These are phyloP conservation scores for Yamadazyma diddensiae DNA, from an alignment of 1,139 yeast genomes.

Conservation along the genomic window DNA sequence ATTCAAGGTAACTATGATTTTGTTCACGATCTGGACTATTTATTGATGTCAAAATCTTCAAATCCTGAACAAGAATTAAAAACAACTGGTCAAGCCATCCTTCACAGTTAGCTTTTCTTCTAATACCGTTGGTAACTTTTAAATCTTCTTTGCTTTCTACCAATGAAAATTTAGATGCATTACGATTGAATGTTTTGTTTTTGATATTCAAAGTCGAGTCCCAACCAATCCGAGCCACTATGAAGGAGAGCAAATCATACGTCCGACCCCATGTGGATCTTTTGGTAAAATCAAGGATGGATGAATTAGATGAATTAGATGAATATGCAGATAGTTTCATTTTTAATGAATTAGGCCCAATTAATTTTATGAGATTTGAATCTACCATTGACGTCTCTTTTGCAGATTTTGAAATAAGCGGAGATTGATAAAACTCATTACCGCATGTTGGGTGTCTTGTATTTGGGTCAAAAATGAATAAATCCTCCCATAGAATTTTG, in stretches of 20 bases:
- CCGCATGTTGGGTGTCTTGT: constrained; percentile 39
- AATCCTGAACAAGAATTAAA: constrained; percentile 36
- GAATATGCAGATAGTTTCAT: constrained; percentile 32
- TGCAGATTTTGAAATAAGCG: constrained; percentile 31
- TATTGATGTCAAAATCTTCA: constrained; percentile 29
- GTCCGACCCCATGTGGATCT: constrained; percentile 45
- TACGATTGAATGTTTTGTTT: constrained; percentile 13
- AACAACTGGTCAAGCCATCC: constrained; percentile 42
- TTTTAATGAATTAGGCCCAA: constrained; percentile 29
- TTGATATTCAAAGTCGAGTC: constrained; percentile 28
- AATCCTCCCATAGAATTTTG: constrained; percentile 31
- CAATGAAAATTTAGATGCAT: neutral
- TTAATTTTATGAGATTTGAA: constrained; percentile 25
- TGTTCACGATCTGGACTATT: constrained; percentile 24
- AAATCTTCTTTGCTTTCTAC: constrained; percentile 1
- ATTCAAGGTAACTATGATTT: constrained; percentile 41
- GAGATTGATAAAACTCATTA: constrained; percentile 34
- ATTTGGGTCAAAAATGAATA: constrained; percentile 28
- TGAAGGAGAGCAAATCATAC: constrained; percentile 36
- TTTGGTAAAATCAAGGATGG: constrained; percentile 32
- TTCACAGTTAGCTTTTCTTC: constrained; percentile 21
- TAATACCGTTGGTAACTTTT: constrained; percentile 2
- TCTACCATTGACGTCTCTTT: constrained; percentile 39
- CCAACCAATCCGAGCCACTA: constrained; percentile 43
- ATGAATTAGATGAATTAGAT: constrained; percentile 24